Conservation (phyloP, 2,329 filamentous ascomycete species). For the Triangularia setosa region DNA sequence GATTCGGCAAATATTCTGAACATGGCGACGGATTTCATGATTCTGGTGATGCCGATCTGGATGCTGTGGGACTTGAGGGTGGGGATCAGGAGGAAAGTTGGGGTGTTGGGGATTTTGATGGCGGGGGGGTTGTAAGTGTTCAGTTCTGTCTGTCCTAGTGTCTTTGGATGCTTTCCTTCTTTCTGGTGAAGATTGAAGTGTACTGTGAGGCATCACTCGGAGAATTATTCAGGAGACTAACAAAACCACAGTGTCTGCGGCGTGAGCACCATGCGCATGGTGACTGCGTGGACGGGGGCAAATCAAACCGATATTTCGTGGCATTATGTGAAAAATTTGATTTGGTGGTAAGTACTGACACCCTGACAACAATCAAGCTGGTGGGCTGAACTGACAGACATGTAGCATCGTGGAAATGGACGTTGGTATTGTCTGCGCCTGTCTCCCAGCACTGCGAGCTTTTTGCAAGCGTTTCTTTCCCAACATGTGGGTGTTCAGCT, state of each 20-base stretch:
- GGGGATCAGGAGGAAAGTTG: conserved; percentile 14
- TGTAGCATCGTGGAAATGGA: conserved; percentile 16
- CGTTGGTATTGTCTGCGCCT: conserved; percentile 15
- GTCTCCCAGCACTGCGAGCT: conserved; percentile 15
- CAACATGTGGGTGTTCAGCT: conserved; percentile 8
- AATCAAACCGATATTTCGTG: conserved; percentile 10
- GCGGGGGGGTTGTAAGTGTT: conserved; percentile 21
- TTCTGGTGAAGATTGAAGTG: neutral
- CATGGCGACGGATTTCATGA: conserved; percentile 40
- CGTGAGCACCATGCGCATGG: conserved; percentile 15
- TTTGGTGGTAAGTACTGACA: conserved; percentile 14
- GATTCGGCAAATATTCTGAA: conserved; percentile 40
- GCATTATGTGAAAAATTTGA: conserved; percentile 14
- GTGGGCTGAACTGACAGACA: neutral
- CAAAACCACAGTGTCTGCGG: conserved; percentile 11
- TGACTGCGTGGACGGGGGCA: conserved; percentile 1
- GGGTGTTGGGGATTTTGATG: conserved; percentile 18
- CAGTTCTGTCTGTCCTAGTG: neutral
- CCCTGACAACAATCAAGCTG: neutral
- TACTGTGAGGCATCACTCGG: too few species aligned
- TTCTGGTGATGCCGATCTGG: conserved; percentile 38
- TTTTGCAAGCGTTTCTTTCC: conserved; percentile 14
- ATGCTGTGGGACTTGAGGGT: conserved; percentile 15
- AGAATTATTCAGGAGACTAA: neutral
- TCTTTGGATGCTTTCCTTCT: neutral